A percentile compares a stretch with the other conserved stretches of the same genome.
Conservation (phyloP, 2,329 filamentous ascomycete species). For the Verticillium zaregamsianum region DNA sequence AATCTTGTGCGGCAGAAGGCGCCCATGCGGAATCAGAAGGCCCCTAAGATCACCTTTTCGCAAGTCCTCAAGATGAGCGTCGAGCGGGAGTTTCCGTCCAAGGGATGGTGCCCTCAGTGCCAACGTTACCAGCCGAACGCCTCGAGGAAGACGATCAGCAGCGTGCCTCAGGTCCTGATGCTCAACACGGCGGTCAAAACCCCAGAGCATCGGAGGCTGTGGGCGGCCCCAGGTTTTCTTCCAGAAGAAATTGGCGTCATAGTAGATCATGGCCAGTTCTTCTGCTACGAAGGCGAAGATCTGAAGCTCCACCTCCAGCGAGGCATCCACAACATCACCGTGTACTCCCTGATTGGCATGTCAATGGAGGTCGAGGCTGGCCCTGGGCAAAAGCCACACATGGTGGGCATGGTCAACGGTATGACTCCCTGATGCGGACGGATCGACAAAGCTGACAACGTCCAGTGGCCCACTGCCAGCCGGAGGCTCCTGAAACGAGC, state of each 20-base stretch:
- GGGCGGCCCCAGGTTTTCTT: slow-evolving; percentile 86
- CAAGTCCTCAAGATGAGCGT: slow-evolving; percentile 90
- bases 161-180: slow-evolving; percentile 79
- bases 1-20: slow-evolving; percentile 33
- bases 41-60: slow-evolving; percentile 67
- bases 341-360: slow-evolving; percentile 88
- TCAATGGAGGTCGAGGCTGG: slow-evolving; percentile 86
- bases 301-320: slow-evolving; percentile 74
- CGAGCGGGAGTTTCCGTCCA: slow-evolving; percentile 80
- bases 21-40: slow-evolving; percentile 42
- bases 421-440: slow-evolving; percentile 12
- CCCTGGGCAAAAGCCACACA: slow-evolving; percentile 80
- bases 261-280: slow-evolving; percentile 85
- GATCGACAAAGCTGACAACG: slow-evolving; percentile 17
- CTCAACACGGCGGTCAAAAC: slow-evolving; percentile 76
- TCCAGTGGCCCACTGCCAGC: slow-evolving; percentile 62
- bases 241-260: slow-evolving; percentile 93
- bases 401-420: slow-evolving; percentile 90
- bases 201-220: slow-evolving; percentile 72
- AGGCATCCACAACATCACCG: slow-evolving; percentile 73
- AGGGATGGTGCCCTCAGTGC: slow-evolving; percentile 91
- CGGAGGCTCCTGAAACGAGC: slow-evolving; percentile 53
- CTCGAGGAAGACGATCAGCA: slow-evolving; percentile 79
- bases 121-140: slow-evolving; percentile 85
- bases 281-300: slow-evolving; percentile 92